phyloP scores from a whole-genome alignment of 176 grass and related monocot genomes.

The Typha latifolia region DNA sequence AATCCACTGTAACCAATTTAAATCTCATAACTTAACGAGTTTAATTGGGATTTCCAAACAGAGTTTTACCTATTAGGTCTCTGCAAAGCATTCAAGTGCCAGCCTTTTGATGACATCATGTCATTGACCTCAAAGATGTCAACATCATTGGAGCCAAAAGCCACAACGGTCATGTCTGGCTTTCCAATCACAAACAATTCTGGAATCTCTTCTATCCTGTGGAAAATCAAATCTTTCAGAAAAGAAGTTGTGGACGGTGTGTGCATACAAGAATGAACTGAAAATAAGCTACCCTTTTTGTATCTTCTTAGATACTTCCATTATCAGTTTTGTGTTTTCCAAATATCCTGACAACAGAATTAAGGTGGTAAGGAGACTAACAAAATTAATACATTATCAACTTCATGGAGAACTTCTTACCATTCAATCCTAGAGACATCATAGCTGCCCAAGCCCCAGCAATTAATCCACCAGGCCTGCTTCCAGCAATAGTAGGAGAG shows the following conservation, averaged over 20 bases:
- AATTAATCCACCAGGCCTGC: slow-evolving; percentile 82
- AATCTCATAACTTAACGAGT: too few relatives aligned
- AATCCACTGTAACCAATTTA: too few relatives aligned
- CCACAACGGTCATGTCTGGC: slow-evolving; percentile 79
- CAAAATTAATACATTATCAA: background rate
- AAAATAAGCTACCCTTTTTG: slow-evolving; percentile 55
- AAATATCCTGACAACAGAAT: slow-evolving; percentile 51
- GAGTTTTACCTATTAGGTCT: slow-evolving; percentile 35
- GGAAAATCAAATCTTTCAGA: background rate
- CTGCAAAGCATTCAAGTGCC: slow-evolving; percentile 93
- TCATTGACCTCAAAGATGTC: slow-evolving; percentile 99
- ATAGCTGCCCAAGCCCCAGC: slow-evolving; percentile 97
- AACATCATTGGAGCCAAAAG: slow-evolving; percentile 57
- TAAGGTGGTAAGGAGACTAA: background rate
- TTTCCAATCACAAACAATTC: slow-evolving; percentile 79
- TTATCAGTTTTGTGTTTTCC: slow-evolving; percentile 70
- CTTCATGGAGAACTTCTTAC: slow-evolving; percentile 23
- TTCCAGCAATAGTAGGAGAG: slow-evolving; percentile 93
- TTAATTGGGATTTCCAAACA: background rate
- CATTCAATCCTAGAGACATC: slow-evolving; percentile 78
- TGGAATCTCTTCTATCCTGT: slow-evolving; percentile 73
- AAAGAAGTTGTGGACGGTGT: background rate
- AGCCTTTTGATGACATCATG: slow-evolving; percentile 89
- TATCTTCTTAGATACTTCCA: slow-evolving; percentile 95
- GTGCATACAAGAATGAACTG: slow-evolving; percentile 6